A percentile compares a stretch with the other conserved stretches of the same genome.
phyloP scores from a whole-genome alignment of 2,329 filamentous ascomycete genomes.

The Graphiopsis chlorocephala region DNA sequence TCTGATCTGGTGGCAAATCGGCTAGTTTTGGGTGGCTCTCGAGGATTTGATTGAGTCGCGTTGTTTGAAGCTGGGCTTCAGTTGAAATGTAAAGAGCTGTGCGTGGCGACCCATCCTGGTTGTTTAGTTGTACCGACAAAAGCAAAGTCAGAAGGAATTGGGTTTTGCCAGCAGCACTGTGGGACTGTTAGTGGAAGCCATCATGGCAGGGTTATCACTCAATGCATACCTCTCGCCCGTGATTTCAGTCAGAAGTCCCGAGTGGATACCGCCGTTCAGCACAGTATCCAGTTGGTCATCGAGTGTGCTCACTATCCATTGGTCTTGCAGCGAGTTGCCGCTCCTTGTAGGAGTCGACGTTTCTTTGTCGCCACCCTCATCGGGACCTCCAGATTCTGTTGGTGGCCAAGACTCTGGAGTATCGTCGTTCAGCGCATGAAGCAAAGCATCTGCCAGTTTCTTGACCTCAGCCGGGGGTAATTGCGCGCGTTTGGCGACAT shows the following conservation, averaged over 20 bases:
- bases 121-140: conserved; percentile 71
- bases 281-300: conserved; percentile 68
- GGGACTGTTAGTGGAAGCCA: conserved; percentile 10
- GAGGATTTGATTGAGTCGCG: conserved; percentile 77
- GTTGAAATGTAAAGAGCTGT: conserved; percentile 92
- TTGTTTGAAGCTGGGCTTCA: conserved; percentile 79
- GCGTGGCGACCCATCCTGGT: conserved; percentile 52
- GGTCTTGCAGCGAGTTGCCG: conserved; percentile 40
- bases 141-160: conserved; percentile 85
- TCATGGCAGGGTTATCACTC: conserved; percentile 11
- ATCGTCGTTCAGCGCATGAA: conserved; percentile 62
- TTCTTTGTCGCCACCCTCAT: neutral
- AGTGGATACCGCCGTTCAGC: conserved; percentile 75
- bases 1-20: conserved; percentile 38
- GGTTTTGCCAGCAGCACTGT: conserved; percentile 84
- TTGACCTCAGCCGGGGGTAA: conserved; percentile 78
- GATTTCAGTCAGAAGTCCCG: conserved; percentile 81
- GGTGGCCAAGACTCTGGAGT: neutral
- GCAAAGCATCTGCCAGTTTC: conserved; percentile 65
- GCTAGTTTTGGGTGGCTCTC: conserved; percentile 61
- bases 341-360: conserved; percentile 22
- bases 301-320: conserved; percentile 74
- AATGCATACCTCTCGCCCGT: conserved; percentile 75
- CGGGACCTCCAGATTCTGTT: neutral
- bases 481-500: conserved; percentile 82